Base-by-base conservation (phyloP, 2,329 filamentous ascomycete species). In the Paradendryphiella salina region DNA sequence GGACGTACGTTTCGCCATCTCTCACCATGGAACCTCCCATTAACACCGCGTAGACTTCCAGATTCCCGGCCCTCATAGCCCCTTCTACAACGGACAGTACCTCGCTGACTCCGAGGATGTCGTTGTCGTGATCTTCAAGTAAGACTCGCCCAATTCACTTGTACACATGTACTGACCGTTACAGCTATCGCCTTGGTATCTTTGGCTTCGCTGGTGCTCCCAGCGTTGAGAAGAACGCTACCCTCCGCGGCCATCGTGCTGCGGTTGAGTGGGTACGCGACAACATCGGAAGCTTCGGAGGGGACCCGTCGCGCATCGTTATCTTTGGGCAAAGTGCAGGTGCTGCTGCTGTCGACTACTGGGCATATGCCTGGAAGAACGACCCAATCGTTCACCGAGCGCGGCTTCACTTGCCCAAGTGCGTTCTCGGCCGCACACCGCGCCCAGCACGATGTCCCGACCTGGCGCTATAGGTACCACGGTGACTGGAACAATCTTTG, bases 381-480 rank as follows among this genome's bases (percentile, higher is more conserved):
- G 76, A 82, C 20, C 78, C 80, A 5, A 81, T 83, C 10, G 75
- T 68, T 67, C 37, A 48, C 57, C 13, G 54, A 66, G 21, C 55
- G 57, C 5, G 50, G 51, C 11, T 70, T 69, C 44, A 64, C 59
- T 7, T 70, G 65, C 14, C 66, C 67, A 1, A 56, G 40, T 29
- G 54, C 55, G 3, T 32, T 51, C 8, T 54, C 57, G 6, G 59
- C 61, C 3, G 57, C 46, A 11, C 57, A 57, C 14, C 60, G 72
- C 11, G 52, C 61, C 4, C 51, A 64, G 20, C 46, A 64, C 23
- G 54, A 58, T 11, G 61, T 75, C 0, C 63, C 69, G 1, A 73
- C 71, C 1, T 75, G 68, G 61, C 65, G 71, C 8, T 75, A 73
- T 42, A 59, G 69, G 13, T 75, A 73, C 49, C 60, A 65, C 18